Evolutionary conservation across 139 green algal genomes (phyloP), one percentile per base, ranked within the genome.

Genomic region (Coccomyxa sp.): DNA sequence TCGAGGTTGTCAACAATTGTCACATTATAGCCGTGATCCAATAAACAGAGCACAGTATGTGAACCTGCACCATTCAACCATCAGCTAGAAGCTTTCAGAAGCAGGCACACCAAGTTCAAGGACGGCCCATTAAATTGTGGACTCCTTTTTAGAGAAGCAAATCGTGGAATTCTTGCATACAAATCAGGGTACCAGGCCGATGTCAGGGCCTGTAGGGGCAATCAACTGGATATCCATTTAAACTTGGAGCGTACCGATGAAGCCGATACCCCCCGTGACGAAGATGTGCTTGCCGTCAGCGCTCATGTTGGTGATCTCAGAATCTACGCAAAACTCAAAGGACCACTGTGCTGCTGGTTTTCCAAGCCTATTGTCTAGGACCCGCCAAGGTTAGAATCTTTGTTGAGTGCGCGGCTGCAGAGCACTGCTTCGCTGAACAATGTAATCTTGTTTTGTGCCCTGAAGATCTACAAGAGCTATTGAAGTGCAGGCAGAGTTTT

Each of bases 1-100:
- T 94, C 92, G 17, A 97, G 85, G 90, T 98, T 98, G 90, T 99
- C 96, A 14, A 98, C 92, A 14, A 98, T 88, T 17, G 91, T 93
- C 14, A 98, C 94, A 4, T 85, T 91, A 82, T 90, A 94, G 16
- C 93, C 95, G 79, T 94, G 81, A 25, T 98, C 90, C 77, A 98
- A 85, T 66, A 99, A 88, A 58, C 83, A 85, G 66, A 98, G 86
- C 12, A 93, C 92, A 4, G 96, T 98, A 88, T 99, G 96, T 80
- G 90, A 96, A 25, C 92, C 96, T 77, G 74, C 58, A 71, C 7
- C 31, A 31, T 27, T 17, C 21, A 28, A 13, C 75, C 18, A 31
- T 32, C 18, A n/a, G 38, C 45, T 18, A 81, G 68, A 51, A 31
- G 79, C 25, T 27, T 13, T 7, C n/a, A 75, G 57, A 71, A 21